Base-by-base conservation (phyloP, 2,329 filamentous ascomycete species). In the Aspergillus sp. region DNA sequence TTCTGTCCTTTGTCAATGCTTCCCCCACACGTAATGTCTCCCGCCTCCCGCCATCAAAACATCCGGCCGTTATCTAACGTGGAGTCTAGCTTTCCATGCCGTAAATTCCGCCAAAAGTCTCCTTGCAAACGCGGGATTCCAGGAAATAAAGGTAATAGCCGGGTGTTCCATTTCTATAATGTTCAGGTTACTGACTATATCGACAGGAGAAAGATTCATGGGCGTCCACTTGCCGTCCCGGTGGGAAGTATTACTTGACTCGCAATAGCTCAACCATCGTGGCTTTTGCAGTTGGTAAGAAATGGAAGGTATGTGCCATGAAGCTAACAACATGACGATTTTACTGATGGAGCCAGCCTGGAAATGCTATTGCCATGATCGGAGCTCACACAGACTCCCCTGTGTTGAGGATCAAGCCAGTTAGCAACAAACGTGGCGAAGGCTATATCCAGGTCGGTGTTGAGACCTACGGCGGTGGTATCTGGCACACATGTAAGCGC, bases 331-430 rank as follows among this genome's bases (percentile, higher is more conserved):
- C 6, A 2, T n/a, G 15, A 37, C 2, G 5, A n/a, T 6, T 31
- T 35, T 48, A 48, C 24, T 48, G n/a, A 48, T 15, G 6, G 3
- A 7, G 14, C 21, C 62, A 79, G 77, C 87, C 93, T 2, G 93
- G 93, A 45, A 96, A 96, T 74, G 88, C 93, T 8, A 88, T 97
- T 61, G 79, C 90, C 73, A 96, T 98, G 85, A 86, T 99, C 61
- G 95, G 93, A 66, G 93, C 95, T 40, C 93, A 99, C 77, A 98
- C 95, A 58, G 95, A 99, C 77, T 97, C 93, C 11, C 92, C 91
- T 6, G 93, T 90, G 66, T 84, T 99, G 50, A 88, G 93, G 59
- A 82, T 99, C 73, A 99, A 99, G 81, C 95, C 95, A 12, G 88
- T 96, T 43, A 96, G 91, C 71, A 96, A 93, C 78, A 95, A 93